These are phyloP conservation scores for Marasmius fiardii DNA, from an alignment of 1,284 basidiomycete genomes.

Conservation along the genomic window DNA sequence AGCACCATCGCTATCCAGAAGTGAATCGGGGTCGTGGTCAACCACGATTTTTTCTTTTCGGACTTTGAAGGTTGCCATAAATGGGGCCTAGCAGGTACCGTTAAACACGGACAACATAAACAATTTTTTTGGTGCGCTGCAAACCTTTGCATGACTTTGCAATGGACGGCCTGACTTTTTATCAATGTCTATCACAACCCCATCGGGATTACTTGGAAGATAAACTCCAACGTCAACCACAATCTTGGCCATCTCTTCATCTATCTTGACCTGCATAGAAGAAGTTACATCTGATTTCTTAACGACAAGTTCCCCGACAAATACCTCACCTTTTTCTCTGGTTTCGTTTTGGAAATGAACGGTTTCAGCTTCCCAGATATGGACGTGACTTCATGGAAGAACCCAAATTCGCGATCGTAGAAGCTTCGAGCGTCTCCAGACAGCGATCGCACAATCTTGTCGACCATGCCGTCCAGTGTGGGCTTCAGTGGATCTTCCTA, in stretches of 20 bases:
- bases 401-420: constrained; percentile 93
- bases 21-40: constrained; percentile 62
- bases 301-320: not conserved
- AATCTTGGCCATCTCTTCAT: constrained; percentile 99
- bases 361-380: constrained; percentile 99
- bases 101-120: not conserved
- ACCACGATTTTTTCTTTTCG: constrained; percentile 73
- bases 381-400: constrained; percentile 95
- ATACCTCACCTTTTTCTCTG: constrained; percentile 86
- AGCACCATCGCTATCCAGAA: constrained; percentile 61
- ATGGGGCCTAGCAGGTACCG: constrained; percentile 74
- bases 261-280: constrained; percentile 86
- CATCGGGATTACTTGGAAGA: constrained; percentile 96
- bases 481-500: constrained; percentile 97
- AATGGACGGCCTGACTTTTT: constrained; percentile 94
- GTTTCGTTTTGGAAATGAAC: constrained; percentile 93
- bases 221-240: constrained; percentile 93
- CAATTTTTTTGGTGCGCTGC: not conserved
- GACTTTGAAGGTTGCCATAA: constrained; percentile 99
- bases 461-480: constrained; percentile 83
- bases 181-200: constrained; percentile 94
- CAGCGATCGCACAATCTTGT: constrained; percentile 79
- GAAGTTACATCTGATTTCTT: constrained; percentile 2
- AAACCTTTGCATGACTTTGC: constrained; percentile 95
- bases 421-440: constrained; percentile 91